A percentile compares a stretch with the other conserved stretches of the same genome.
Conservation (phyloP, 2,329 filamentous ascomycete species). For the Pyricularia grisea region DNA sequence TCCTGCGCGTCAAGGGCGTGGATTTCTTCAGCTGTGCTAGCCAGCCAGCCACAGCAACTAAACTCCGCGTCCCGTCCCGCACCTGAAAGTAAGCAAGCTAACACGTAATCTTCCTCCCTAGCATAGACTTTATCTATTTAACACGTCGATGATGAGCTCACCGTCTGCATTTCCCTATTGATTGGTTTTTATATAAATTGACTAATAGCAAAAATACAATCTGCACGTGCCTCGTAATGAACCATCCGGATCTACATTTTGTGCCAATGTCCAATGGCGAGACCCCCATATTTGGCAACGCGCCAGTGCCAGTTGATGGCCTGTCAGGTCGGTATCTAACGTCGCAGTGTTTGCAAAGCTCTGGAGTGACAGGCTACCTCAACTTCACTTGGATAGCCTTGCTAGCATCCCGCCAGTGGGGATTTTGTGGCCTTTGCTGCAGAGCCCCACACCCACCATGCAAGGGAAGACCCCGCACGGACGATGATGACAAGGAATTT, state of each 20-base stretch:
- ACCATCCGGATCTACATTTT: background rate
- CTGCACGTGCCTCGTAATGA: background rate
- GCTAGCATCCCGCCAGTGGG: background rate
- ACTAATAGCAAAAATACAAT: no score
- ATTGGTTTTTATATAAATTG: no score
- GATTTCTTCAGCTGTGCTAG: background rate
- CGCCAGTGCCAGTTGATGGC: background rate
- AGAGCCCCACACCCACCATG: background rate
- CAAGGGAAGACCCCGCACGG: background rate
- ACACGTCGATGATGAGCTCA: background rate
- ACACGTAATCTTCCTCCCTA: background rate
- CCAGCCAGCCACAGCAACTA: background rate
- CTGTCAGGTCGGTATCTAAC: background rate
- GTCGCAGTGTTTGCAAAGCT: background rate
- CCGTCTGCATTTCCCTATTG: no score
- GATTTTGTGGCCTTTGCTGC: background rate
- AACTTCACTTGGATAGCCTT: background rate
- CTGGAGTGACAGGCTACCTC: background rate
- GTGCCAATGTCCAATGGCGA: background rate
- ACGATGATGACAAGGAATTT: background rate
- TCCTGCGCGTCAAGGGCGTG: background rate
- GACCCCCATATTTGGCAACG: background rate
- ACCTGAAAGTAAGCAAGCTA: background rate
- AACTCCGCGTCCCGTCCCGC: background rate
- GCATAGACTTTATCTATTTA: background rate